phyloP scores from a whole-genome alignment of 2,329 filamentous ascomycete genomes.

The Fusarium chaquense region DNA sequence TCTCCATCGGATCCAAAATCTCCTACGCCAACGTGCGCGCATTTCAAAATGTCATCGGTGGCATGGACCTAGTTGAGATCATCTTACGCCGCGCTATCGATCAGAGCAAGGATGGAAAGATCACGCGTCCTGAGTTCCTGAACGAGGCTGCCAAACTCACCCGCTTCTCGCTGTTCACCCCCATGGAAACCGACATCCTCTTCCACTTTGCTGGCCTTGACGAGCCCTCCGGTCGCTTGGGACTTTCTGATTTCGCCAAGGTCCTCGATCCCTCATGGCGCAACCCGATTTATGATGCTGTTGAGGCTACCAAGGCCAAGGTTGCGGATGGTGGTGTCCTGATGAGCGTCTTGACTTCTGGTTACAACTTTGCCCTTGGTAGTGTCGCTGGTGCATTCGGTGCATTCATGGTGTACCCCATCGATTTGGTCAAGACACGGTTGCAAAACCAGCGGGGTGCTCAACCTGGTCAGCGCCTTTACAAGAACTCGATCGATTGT shows the following conservation, averaged over 20 bases:
- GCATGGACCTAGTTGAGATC: slow-evolving; percentile 97
- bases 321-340: slow-evolving; percentile 59
- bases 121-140: slow-evolving; percentile 92
- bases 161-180: slow-evolving; percentile 94
- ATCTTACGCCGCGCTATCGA: slow-evolving; percentile 88
- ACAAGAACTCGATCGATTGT: slow-evolving; percentile 98
- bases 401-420: slow-evolving; percentile 99
- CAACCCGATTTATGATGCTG: slow-evolving; percentile 65
- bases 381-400: slow-evolving; percentile 95
- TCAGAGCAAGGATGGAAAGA: slow-evolving; percentile 89
- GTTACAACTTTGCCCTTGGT: slow-evolving; percentile 90
- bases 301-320: slow-evolving; percentile 60
- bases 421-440: slow-evolving; percentile 97
- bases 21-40: slow-evolving; percentile 97
- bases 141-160: slow-evolving; percentile 93
- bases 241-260: slow-evolving; percentile 88
- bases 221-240: slow-evolving; percentile 85
- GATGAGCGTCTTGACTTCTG: slow-evolving; percentile 73
- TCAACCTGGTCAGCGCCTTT: slow-evolving; percentile 85
- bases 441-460: slow-evolving; percentile 95
- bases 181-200: slow-evolving; percentile 98
- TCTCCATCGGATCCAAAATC: slow-evolving; percentile 90
- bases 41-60: slow-evolving; percentile 97
- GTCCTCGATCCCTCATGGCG: slow-evolving; percentile 96
- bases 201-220: slow-evolving; percentile 98